Percentiles rank a stretch among this genome's conserved stretches.
Evolutionary conservation across 768 basidiomycete species (phyloP).

Genomic region (Gautieria morchelliformis): DNA sequence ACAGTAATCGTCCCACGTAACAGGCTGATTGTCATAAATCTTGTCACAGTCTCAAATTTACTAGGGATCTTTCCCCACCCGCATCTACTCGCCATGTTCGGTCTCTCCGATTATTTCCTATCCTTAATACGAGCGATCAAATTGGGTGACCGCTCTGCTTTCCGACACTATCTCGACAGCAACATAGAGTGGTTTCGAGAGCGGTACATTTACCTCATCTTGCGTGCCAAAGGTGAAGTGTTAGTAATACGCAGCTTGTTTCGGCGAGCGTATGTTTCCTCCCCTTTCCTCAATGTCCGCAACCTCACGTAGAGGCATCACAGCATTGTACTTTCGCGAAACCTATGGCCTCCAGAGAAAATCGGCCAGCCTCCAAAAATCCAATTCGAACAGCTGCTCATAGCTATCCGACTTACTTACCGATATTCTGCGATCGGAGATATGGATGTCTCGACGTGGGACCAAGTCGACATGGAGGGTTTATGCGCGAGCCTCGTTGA

Average conservation of each 20-base stretch:
- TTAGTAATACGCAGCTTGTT: slow-evolving; percentile 6
- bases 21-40: slow-evolving; percentile 8
- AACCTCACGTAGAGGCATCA: background rate
- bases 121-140: slow-evolving; percentile 6
- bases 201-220: slow-evolving; percentile 7
- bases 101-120: slow-evolving; percentile 1
- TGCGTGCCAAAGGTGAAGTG: slow-evolving; percentile 5
- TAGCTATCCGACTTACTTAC: background rate
- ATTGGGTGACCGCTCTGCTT: slow-evolving; percentile 4
- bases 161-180: slow-evolving; percentile 3
- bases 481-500: slow-evolving; percentile 8
- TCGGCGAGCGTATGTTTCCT: slow-evolving; percentile 1
- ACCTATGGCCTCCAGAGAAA: slow-evolving; percentile 2
- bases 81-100: background rate
- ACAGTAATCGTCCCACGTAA: background rate
- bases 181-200: slow-evolving; percentile 9
- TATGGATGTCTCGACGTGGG: slow-evolving; percentile 2
- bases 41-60: slow-evolving; percentile 4
- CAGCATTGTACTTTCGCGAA: slow-evolving; percentile 1
- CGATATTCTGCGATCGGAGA: slow-evolving; percentile 7
- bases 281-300: background rate
- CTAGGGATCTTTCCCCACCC: slow-evolving; percentile 5
- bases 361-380: slow-evolving; percentile 2
- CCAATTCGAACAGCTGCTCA: slow-evolving; percentile 5
- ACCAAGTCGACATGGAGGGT: slow-evolving; percentile 7